Base-by-base conservation (phyloP, 306 rosid species). In the Trifolium fragiferum region DNA sequence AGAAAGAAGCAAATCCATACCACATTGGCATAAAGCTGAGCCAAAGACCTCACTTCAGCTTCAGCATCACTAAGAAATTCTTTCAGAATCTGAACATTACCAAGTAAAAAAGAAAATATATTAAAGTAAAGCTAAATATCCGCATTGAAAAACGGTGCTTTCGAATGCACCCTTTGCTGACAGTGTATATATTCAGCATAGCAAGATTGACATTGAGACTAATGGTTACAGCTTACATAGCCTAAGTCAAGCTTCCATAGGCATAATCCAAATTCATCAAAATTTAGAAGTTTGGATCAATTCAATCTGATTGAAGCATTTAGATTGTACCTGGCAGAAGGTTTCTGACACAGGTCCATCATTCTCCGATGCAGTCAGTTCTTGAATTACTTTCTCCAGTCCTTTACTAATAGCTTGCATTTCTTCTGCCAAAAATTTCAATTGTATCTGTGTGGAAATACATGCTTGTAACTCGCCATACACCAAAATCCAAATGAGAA, bases 371-470 rank as follows among this genome's bases (percentile, higher is more conserved):
- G 90, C 89, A 63, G 94, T 79, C 85, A 94, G 80, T 83, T 94
- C 97, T 85, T 89, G 96, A 65, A 91, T 90, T 68, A 94, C 94
- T 84, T 91, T 94, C 86, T 94, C 98, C 51, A 89, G 85, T 78
- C 97, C 98, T 85, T 94, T 94, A 81, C 87, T 90, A 41, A 94
- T 80, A 73, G 98, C 96, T 86, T 92, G 97, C 99, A 94, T 94
- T 89, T 94, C 97, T 84, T 94, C 99, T 21, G 99, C 99, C 92
- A 94, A 80, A 81, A 83, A 92, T 85, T 92, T 94, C 82, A 94
- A 80, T 87, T 94, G 99, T 70, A 94, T 81, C 99, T 94, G 90
- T 82, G 80, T 69, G 71, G 74, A 58, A 67, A 68, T 61, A 75
- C 38, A 60, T 71, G 66, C 16, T 68, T 51, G 71, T 53, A 72